Evolutionary conservation across 1,139 yeast genomes (phyloP), one percentile per base, ranked within the genome.

Genomic region (Geotrichum cucujoidarum): DNA sequence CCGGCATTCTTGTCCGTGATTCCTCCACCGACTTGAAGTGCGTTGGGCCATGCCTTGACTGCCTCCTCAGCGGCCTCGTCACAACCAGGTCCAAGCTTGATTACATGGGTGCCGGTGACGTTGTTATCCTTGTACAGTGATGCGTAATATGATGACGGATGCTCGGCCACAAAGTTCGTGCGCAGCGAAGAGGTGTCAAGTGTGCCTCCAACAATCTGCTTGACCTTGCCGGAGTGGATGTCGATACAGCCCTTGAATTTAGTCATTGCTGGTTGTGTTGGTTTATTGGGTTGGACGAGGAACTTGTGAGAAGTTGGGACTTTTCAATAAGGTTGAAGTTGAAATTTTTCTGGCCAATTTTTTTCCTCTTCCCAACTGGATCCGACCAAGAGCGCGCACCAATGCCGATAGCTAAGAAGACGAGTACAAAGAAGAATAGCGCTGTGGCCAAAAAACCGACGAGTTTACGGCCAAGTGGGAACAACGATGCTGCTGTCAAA

Each of bases 131-230:
- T 71, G 66, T 92, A 94, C 40, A 94, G 68, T n/a, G 74, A 57
- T 1, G 95, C 89, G 61, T 83, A 92, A 66, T 78, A 82, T 1
- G 82, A 75, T 0, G 97, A 78, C 1, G 95, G 83, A 43, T 84
- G 76, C 25, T 76, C 68, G 7, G 95, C 81, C 2, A 90, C 87
- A 62, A 85, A 90, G 65, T 92, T 94, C 37, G 95, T 94, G 34
- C 73, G 67, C 13, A 83, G 73, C 2, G 66, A 56, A 4, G 67
- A 55, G n/a, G 53, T 55, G 18, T 60, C 60, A 21, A 94, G 72
- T 0, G 97, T 85, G 0, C 96, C 95, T 2, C 98, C 98, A 0
- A 94, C 97, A 46, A 92, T 92, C 65, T 92, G 98, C 63, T 92
- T 94, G 54, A 92, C 98, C 57, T 86, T 83, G 2, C 98, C 98